Evolutionary conservation across 2,329 filamentous ascomycete genomes (phyloP).

Genomic region (Cordyceps javanica): DNA sequence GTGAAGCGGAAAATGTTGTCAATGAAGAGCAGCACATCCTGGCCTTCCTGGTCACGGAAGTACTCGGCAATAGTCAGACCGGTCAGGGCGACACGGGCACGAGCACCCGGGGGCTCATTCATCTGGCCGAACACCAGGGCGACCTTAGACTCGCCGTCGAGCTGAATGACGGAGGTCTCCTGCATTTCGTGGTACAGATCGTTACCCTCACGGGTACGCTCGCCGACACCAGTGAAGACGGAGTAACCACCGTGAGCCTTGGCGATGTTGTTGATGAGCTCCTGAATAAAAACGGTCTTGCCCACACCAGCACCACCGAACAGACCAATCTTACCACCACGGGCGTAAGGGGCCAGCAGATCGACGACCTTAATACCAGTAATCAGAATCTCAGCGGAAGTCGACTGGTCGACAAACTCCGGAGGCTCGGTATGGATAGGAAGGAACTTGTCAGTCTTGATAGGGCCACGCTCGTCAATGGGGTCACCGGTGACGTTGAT

Average conservation of each 20-base stretch:
- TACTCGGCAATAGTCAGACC: slow-evolving; percentile 77
- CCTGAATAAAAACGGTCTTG: slow-evolving; percentile 99
- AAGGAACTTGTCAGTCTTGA: slow-evolving; percentile 82
- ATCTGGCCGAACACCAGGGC: slow-evolving; percentile 99
- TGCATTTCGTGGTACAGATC: slow-evolving; percentile 99
- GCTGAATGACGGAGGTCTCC: slow-evolving; percentile 98
- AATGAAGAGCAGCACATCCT: slow-evolving; percentile 99
- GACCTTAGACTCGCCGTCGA: slow-evolving; percentile 99
- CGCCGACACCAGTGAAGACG: slow-evolving; percentile 99
- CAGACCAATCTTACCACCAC: slow-evolving; percentile 99
- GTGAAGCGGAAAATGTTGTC: slow-evolving; percentile 99
- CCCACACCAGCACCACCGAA: slow-evolving; percentile 99
- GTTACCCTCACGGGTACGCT: slow-evolving; percentile 99
- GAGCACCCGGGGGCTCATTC: slow-evolving; percentile 99
- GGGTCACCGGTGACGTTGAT: slow-evolving; percentile 99
- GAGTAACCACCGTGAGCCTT: slow-evolving; percentile 99
- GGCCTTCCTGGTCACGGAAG: slow-evolving; percentile 70
- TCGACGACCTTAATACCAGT: slow-evolving; percentile 99
- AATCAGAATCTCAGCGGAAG: slow-evolving; percentile 89
- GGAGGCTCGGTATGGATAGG: slow-evolving; percentile 96
- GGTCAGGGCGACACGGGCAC: slow-evolving; percentile 98
- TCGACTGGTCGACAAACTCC: slow-evolving; percentile 91
- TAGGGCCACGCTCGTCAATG: slow-evolving; percentile 97
- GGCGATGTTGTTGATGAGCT: slow-evolving; percentile 99
- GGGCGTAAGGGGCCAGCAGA: slow-evolving; percentile 95